Conservation (phyloP, 805 yeast species). For the Starmera caribaea region DNA sequence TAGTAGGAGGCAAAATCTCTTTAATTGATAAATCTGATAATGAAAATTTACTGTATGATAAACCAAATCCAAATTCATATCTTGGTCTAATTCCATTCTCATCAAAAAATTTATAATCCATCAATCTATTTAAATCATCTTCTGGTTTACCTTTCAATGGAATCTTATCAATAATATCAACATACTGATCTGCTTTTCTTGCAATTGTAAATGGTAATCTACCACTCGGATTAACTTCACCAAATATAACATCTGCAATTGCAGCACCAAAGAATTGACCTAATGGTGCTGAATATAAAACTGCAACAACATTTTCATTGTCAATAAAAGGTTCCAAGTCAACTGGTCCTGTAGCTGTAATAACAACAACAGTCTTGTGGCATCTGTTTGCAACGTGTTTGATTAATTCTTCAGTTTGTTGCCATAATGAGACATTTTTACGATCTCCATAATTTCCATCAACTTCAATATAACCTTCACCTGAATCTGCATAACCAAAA, state of each 20-base stretch:
- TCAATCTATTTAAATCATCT: conserved; percentile 25
- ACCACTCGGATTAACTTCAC: conserved; percentile 56
- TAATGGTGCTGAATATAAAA: conserved; percentile 44
- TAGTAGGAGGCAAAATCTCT: conserved; percentile 33
- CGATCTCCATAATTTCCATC: conserved; percentile 54
- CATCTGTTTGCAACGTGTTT: conserved; percentile 38
- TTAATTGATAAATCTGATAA: conserved; percentile 28
- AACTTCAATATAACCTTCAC: conserved; percentile 49
- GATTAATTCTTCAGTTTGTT: conserved; percentile 46
- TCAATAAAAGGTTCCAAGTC: conserved; percentile 47
- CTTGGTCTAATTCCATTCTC: conserved; percentile 45
- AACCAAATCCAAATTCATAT: conserved; percentile 54
- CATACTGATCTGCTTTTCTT: conserved; percentile 36
- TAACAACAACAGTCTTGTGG: conserved; percentile 45
- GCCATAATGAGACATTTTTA: conserved; percentile 44
- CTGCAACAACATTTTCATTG: conserved; percentile 48
- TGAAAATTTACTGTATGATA: conserved; percentile 39
- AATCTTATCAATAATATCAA: conserved; percentile 32
- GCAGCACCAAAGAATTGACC: conserved; percentile 51
- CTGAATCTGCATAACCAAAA: conserved; percentile 43
- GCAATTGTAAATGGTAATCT: conserved; percentile 57
- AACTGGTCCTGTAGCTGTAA: conserved; percentile 54
- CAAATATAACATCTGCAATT: conserved; percentile 47
- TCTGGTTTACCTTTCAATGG: conserved; percentile 26
- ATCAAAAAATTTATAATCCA: conserved; percentile 52